Percentiles rank a stretch among this genome's conserved stretches.
Evolutionary conservation across 495 filamentous ascomycete species (phyloP).

Genomic region (Parathielavia appendiculata): DNA sequence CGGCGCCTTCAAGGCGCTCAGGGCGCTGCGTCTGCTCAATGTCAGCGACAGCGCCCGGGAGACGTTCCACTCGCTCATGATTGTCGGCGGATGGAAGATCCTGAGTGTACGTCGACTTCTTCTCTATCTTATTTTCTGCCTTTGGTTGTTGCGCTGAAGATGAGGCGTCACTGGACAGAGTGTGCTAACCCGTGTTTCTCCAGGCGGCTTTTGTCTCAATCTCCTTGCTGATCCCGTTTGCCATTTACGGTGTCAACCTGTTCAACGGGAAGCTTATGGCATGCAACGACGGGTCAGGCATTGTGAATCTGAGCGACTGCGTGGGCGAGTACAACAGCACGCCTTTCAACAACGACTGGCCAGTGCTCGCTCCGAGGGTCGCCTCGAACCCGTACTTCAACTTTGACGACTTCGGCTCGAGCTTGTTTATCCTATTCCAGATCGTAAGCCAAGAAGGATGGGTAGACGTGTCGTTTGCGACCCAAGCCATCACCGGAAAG

Average conservation of each 20-base stretch:
- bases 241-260: constrained; percentile 88
- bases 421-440: constrained; percentile 94
- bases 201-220: constrained; percentile 87
- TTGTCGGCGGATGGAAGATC: constrained; percentile 89
- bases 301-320: constrained; percentile 63
- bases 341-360: constrained; percentile 70
- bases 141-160: no score
- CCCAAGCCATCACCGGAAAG: constrained; percentile 73
- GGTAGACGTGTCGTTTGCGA: constrained; percentile 82
- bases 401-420: constrained; percentile 90
- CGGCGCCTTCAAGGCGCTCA: constrained; percentile 96
- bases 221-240: constrained; percentile 91
- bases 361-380: constrained; percentile 72
- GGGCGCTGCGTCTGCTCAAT: constrained; percentile 85
- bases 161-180: neutral
- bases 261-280: constrained; percentile 74
- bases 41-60: constrained; percentile 94
- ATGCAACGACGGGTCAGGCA: constrained; percentile 69
- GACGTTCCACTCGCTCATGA: constrained; percentile 93
- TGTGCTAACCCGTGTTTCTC: constrained; percentile 12
- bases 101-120: constrained; percentile 54
- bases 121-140: no score
- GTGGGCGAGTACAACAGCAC: constrained; percentile 72
- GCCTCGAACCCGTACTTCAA: constrained; percentile 78
- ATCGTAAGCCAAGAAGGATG: constrained; percentile 99